phyloP scores from a whole-genome alignment of 495 filamentous ascomycete genomes.

The Neurospora intermedia region DNA sequence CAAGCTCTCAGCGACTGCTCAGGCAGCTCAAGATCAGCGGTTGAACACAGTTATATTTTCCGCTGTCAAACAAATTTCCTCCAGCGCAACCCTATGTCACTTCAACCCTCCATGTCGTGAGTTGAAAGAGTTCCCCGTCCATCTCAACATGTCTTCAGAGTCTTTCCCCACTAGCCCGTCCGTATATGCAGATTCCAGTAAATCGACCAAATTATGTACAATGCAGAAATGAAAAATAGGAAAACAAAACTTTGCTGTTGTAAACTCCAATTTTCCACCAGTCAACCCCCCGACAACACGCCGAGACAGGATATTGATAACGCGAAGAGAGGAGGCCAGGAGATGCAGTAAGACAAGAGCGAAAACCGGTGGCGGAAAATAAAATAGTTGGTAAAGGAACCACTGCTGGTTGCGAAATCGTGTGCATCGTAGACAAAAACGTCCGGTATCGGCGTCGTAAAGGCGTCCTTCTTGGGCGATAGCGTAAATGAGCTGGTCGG shows the following conservation, averaged over 20 bases:
- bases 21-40: background rate
- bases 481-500: background rate
- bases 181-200: slow-evolving; percentile 4
- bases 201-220: slow-evolving; percentile 6
- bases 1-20: background rate
- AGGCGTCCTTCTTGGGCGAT: background rate
- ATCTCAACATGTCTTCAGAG: background rate
- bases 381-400: background rate
- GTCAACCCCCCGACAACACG: background rate
- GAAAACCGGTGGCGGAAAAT: background rate
- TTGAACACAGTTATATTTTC: background rate
- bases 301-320: slow-evolving; percentile 1
- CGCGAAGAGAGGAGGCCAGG: background rate
- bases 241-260: slow-evolving; percentile 1
- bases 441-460: background rate
- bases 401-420: background rate
- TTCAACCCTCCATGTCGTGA: background rate
- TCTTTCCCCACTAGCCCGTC: background rate
- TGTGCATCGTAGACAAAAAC: background rate
- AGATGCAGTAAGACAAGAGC: background rate
- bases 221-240: background rate
- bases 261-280: slow-evolving; percentile 1
- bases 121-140: background rate
- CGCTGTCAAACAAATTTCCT: background rate
- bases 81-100: background rate